These are phyloP conservation scores for Globisporangium perplexum DNA, from an alignment of 352 stramenopile species.

Conservation along the genomic window DNA sequence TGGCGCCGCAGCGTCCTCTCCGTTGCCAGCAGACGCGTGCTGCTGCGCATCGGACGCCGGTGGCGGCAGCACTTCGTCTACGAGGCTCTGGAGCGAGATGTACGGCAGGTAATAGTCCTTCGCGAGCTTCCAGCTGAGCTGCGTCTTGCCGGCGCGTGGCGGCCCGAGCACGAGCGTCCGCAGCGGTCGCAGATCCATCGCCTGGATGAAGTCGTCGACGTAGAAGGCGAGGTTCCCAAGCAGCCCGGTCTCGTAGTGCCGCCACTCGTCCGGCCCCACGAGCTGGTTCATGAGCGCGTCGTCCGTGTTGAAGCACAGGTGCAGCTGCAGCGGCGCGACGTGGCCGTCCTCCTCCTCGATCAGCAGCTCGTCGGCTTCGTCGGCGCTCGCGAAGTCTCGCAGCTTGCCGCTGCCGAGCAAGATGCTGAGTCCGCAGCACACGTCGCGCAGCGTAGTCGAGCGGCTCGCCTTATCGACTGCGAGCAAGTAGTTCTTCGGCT, in stretches of 20 bases:
- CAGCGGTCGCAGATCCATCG: constrained; percentile 73
- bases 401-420: constrained; percentile 47
- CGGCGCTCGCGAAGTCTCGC: constrained; percentile 27
- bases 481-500: constrained; percentile 59
- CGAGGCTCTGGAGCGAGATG: constrained; percentile 38
- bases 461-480: constrained; percentile 54
- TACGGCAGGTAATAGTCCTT: constrained; percentile 71
- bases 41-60: constrained; percentile 14
- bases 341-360: constrained; percentile 53
- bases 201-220: constrained; percentile 64
- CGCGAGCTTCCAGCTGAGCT: constrained; percentile 42
- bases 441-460: constrained; percentile 48
- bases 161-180: constrained; percentile 62
- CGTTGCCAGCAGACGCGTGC: constrained; percentile 7
- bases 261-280: constrained; percentile 60
- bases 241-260: constrained; percentile 51
- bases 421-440: constrained; percentile 55
- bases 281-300: constrained; percentile 42
- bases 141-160: constrained; percentile 63
- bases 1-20: constrained; percentile 5
- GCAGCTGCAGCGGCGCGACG: constrained; percentile 56
- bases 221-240: constrained; percentile 59
- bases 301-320: constrained; percentile 67
- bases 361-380: constrained; percentile 52
- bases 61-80: constrained; percentile 34